These are phyloP conservation scores for Thalassiosira delicatula DNA, from an alignment of 352 stramenopile genomes.

Conservation along the genomic window DNA sequence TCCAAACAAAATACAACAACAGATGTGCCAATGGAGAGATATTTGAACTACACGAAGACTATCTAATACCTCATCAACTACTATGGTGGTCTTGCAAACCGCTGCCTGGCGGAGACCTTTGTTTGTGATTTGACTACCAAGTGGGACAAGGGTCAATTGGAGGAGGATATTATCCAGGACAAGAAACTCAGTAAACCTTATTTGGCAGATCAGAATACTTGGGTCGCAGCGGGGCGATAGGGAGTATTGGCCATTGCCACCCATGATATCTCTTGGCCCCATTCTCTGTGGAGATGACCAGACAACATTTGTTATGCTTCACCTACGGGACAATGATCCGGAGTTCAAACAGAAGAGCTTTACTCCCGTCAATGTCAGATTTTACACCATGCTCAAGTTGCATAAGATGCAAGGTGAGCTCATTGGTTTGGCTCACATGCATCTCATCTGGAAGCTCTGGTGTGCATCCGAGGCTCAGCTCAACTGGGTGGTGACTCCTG, in stretches of 20 bases:
- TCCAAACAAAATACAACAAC: no score
- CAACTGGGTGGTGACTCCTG: conserved; percentile 33
- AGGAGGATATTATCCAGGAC: no score
- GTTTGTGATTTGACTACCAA: no score
- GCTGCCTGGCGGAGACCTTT: no score
- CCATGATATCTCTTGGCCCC: conserved; percentile 12
- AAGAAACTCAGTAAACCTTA: no score
- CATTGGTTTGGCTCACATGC: conserved; percentile 14
- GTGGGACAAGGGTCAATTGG: no score
- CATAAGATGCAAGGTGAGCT: conserved; percentile 36
- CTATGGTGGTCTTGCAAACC: background rate
- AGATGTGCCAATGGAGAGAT: no score
- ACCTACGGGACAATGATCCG: conserved; percentile 4
- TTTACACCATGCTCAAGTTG: conserved; percentile 35
- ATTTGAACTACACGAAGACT: no score
- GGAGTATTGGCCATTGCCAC: conserved; percentile 14
- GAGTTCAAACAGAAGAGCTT: conserved; percentile 17
- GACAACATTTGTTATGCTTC: conserved; percentile 24
- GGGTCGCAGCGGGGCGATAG: conserved; percentile 7
- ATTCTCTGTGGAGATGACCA: conserved; percentile 24
- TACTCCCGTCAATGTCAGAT: conserved; percentile 25
- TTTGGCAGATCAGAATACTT: no score
- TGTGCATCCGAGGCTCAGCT: conserved; percentile 11
- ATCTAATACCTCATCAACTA: no score
- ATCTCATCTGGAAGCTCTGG: conserved; percentile 1